Conservation (phyloP, 257 asterid genomes). For the Scutellaria minor region DNA sequence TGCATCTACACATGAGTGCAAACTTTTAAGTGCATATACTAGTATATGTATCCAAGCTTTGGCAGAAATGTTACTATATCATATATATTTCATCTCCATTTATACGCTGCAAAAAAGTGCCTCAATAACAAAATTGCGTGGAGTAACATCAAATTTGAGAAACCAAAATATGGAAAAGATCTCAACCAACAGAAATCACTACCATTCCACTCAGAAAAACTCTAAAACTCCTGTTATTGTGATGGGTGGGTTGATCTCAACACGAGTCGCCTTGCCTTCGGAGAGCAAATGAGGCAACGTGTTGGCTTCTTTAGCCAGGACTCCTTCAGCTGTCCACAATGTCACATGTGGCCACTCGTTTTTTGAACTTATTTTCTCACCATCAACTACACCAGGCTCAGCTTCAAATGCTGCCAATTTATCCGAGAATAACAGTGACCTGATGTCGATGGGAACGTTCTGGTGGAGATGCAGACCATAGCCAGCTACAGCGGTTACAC, state of each 20-base stretch:
- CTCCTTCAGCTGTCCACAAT: constrained; percentile 77
- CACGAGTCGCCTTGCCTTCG: constrained; percentile 77
- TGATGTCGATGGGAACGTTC: constrained; percentile 60
- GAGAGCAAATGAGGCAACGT: constrained; percentile 60
- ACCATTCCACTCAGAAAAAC: constrained; percentile 54
- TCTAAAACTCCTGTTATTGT: constrained; percentile 66
- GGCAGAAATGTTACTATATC: too few relatives aligned
- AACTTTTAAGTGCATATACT: too few relatives aligned
- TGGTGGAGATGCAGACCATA: constrained; percentile 65
- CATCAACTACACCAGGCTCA: constrained; percentile 65
- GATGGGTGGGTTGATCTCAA: constrained; percentile 76
- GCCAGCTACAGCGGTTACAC: constrained; percentile 75
- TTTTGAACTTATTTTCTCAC: constrained; percentile 70
- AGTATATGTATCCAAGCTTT: too few relatives aligned
- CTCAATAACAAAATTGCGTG: constrained; percentile 7
- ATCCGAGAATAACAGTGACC: constrained; percentile 65
- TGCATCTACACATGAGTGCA: too few relatives aligned
- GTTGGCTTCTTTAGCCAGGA: constrained; percentile 75
- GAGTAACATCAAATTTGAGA: constrained; percentile 5
- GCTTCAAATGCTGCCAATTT: constrained; percentile 85
- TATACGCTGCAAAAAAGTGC: too few relatives aligned
- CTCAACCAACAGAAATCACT: neutral
- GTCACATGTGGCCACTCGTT: constrained; percentile 93
- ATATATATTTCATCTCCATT: too few relatives aligned
- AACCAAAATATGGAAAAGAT: constrained; percentile 2